Conservation (phyloP, 2,329 filamentous ascomycete species). For the Aspergillus phoenicis region DNA sequence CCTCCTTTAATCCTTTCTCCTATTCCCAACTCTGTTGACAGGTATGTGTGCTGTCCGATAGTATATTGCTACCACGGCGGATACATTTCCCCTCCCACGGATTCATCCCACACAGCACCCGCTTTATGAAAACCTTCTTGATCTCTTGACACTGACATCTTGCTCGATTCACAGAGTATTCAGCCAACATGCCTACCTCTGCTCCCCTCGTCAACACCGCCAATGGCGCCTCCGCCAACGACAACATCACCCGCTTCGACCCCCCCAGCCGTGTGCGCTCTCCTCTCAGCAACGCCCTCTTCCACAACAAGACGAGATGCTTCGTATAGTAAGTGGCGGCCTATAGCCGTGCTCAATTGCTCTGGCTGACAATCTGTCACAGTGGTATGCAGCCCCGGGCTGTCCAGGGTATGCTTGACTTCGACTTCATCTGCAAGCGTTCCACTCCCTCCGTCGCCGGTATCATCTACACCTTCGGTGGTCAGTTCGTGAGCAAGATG, state of each 20-base stretch:
- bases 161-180: slow-evolving; percentile 18
- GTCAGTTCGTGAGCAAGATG: slow-evolving; percentile 99
- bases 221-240: slow-evolving; percentile 71
- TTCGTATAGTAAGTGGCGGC: slow-evolving; percentile 78
- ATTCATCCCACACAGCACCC: neutral
- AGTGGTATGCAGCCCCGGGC: slow-evolving; percentile 93
- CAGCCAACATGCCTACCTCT: slow-evolving; percentile 59
- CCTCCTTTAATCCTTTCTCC: slow-evolving; percentile 15
- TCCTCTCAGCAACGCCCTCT: slow-evolving; percentile 87
- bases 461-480: slow-evolving; percentile 99
- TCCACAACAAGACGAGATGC: slow-evolving; percentile 99
- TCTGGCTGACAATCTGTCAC: slow-evolving; percentile 20
- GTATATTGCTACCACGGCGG: neutral
- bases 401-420: slow-evolving; percentile 93
- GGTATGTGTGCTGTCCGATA: slow-evolving; percentile 16
- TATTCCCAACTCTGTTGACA: slow-evolving; percentile 25
- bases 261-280: slow-evolving; percentile 90
- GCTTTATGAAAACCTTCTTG: neutral
- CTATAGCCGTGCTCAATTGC: neutral
- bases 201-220: slow-evolving; percentile 52
- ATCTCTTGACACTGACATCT: slow-evolving; percentile 13
- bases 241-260: slow-evolving; percentile 96
- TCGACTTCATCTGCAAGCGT: slow-evolving; percentile 99
- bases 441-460: slow-evolving; percentile 93
- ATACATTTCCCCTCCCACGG: neutral